Evolutionary conservation across 1,139 yeast genomes (phyloP), one percentile per base, ranked within the genome.

Genomic region (Candida sanyaensis): DNA sequence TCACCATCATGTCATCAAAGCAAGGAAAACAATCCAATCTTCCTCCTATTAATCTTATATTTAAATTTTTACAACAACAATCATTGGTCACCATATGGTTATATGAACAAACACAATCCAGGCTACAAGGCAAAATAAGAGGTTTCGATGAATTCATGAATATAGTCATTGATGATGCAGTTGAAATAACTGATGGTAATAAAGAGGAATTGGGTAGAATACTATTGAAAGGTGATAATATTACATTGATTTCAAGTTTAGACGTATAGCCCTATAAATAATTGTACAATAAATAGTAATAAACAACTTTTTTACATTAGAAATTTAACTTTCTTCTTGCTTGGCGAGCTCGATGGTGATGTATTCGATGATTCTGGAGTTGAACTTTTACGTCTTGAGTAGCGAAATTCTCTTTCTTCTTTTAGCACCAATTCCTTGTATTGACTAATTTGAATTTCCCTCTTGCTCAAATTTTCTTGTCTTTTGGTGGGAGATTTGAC

Each of bases 131-230:
- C 1, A 81, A 79, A 55, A 86, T 93, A 43, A 75, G 82, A 58
- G 99, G 99, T 1, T 93, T 95, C 66, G 99, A 95, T 65, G 99
- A 95, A 69, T 93, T 91, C 61, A 93, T 95, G 99, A 95, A 95
- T 61, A 69, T 95, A 13, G 98, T 92, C n/a, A 71, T 95, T 11
- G 96, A 89, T 51, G 93, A 91, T 49, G 97, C 98, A 0, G 77
- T 79, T 13, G 97, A 93, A 59, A 71, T 87, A 59, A 61, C 77
- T 55, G 64, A 65, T 47, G 80, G 83, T n/a, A 55, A 70, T 9
- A 62, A 61, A 46, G 72, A 67, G 37, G 46, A 69, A 61, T 55
- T 76, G 47, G 80, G 80, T 17, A 67, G 88, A 49, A 81, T 93
- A 31, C 66, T 95, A 55, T 73, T 95, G 50, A 93, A 93, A 65